These are phyloP conservation scores for Crithidia fasciculata DNA, from an alignment of 208 protist genomes.

Conservation along the genomic window DNA sequence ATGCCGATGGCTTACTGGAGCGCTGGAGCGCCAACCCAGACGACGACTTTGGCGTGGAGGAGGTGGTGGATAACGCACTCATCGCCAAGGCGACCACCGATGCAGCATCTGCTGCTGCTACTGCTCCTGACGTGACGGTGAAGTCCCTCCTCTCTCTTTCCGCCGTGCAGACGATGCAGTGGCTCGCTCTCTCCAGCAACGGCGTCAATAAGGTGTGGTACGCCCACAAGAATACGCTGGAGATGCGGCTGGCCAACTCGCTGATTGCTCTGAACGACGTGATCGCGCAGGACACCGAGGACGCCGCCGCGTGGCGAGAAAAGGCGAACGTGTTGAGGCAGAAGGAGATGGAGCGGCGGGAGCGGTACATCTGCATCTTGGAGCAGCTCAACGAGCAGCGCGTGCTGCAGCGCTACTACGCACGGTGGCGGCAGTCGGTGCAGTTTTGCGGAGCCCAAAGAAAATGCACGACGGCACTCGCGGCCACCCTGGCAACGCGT, in stretches of 20 bases:
- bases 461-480: constrained; percentile 25
- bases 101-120: background rate
- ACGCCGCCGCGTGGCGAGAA: constrained; percentile 75
- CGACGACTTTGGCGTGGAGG: constrained; percentile 88
- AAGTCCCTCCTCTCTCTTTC: constrained; percentile 48
- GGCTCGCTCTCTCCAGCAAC: constrained; percentile 85
- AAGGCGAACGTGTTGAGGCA: constrained; percentile 46
- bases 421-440: constrained; percentile 49
- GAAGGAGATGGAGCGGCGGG: constrained; percentile 66
- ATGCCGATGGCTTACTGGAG: constrained; percentile 78
- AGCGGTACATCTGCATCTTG: constrained; percentile 68
- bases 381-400: constrained; percentile 61
- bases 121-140: constrained; percentile 22
- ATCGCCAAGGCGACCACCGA: background rate
- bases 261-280: constrained; percentile 62
- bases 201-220: constrained; percentile 91
- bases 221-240: constrained; percentile 70
- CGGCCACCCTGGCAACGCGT: constrained; percentile 36
- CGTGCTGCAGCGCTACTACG: constrained; percentile 65
- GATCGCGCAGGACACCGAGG: constrained; percentile 71
- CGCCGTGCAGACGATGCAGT: constrained; percentile 78
- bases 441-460: constrained; percentile 8
- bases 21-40: constrained; percentile 84
- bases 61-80: constrained; percentile 64
- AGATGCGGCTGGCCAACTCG: constrained; percentile 62